Evolutionary conservation across 768 basidiomycete genomes (phyloP), one percentile per base, ranked within the genome.

Genomic region (Amanita inopinata): DNA sequence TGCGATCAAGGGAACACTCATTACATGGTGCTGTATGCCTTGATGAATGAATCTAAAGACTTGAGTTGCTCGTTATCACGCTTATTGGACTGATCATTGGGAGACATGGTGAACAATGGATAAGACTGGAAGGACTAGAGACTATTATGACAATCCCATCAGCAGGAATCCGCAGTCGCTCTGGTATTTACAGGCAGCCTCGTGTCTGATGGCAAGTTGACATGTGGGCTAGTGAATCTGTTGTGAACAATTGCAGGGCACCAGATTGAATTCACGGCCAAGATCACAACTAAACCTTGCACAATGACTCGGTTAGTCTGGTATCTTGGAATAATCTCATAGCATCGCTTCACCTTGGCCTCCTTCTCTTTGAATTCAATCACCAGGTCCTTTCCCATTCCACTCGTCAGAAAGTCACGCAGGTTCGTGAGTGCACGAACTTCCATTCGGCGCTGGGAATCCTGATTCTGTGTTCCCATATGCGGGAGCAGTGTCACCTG

Each of bases 401-500:
- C 85, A 9, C 62, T 63, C 11, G 64, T 67, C 45, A 90, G 59
- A 60, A 73, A 90, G 53, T 88, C 83, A 47, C 64, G 71, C 43
- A 92, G 57, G 53, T 92, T 90, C 19, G 71, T 74, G 49, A 92
- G 65, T 5, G 88, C 84, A n/a, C 84, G 76, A 25, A 88, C 67
- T 62, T 91, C 89, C 88, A 91, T 91, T 56, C 71, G 72, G 45
- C 70, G 71, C 57, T 87, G 83, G 4, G 83, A 73, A 53, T 92
- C 90, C 49, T 78, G 75, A 40, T 76, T 91, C 58, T 87, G 80
- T 0, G 89, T 91, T 5, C 92, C 93, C 80, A 94, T 81, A 59
- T 94, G 93, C 0, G 92, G 93, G 14, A 97, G 71, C 6, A 97
- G 68, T 22, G 83, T 83, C 48, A 89, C 80, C 49, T 90, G 78